These are phyloP conservation scores for Kingdonia uniflora DNA, from an alignment of 164 flowering plant genomes.

Conservation along the genomic window DNA sequence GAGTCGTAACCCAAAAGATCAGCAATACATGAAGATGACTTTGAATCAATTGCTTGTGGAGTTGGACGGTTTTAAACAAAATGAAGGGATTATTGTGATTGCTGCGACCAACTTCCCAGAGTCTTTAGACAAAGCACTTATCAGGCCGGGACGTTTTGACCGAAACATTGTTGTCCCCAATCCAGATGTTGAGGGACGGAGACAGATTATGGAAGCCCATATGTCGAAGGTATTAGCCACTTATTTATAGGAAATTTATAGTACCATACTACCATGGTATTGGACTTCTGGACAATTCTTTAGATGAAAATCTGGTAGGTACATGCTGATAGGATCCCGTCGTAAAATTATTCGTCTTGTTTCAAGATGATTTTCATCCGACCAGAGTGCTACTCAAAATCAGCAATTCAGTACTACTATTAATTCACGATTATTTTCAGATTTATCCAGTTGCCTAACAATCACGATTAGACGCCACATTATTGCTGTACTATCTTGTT, in stretches of 20 bases:
- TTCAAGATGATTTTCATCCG: no score
- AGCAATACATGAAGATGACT: constrained; percentile 97
- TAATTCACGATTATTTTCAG: no score
- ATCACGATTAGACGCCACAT: no score
- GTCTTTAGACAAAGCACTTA: constrained; percentile 89
- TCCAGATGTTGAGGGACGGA: constrained; percentile 95
- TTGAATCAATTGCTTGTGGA: constrained; percentile 95
- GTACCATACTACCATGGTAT: no score
- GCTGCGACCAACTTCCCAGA: constrained; percentile 98
- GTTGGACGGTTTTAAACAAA: constrained; percentile 94
- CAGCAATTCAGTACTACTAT: no score
- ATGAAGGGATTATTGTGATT: constrained; percentile 94
- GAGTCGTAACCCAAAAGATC: constrained; percentile 88
- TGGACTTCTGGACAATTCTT: no score
- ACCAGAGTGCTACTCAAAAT: no score
- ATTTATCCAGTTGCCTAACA: no score
- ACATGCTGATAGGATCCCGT: no score
- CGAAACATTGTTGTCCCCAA: constrained; percentile 91
- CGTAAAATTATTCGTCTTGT: no score
- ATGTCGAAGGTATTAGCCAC: constrained; percentile 65
- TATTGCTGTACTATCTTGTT: no score
- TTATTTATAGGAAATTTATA: neutral
- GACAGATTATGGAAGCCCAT: constrained; percentile 89
- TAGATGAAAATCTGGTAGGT: no score
- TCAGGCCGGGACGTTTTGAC: constrained; percentile 96